Base-by-base conservation (phyloP, 202 grass and related monocot genomes). In the Cymbopogon flexuosus region DNA sequence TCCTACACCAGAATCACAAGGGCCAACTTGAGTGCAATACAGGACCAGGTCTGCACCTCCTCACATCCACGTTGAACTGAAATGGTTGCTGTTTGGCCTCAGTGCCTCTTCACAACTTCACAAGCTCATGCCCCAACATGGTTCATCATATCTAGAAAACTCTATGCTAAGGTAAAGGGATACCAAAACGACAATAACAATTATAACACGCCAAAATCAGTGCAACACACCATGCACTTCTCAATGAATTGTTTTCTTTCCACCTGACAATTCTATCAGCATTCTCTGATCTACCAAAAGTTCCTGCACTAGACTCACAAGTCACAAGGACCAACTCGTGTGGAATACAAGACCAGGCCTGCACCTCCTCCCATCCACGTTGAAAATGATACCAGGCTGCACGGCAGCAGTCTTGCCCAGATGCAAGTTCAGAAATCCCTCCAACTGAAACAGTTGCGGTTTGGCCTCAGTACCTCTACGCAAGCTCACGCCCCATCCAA, bases 241-340 rank as follows among this genome's bases (percentile, higher is more conserved):
- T 13, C 63, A 72, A 72, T 72, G 11, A 43, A 64, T 57, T 23
- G 16, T 23, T 45, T 39, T 27, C 51, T 42, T 47, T 66, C 22
- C 15, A 18, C 27, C 56, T 31, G 46, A 65, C 36, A 51, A 72
- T 60, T 36, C 13, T 54, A 58, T 3, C 19, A 23, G 70, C 71
- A 72, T 31, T 18, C 35, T 64, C 18, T 80, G 42, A 69, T 80
- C 70, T 76, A 57, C 62, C 62, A 57, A 64, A 58, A 60, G 49
- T 23, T 75, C 65, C 63, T 63, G 11, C 27, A 16, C 27, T 15
- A 46, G 47, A 59, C 40, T 34, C 77, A 93, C 76, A 47, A 65
- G 33, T 41, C 77, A 97, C 77, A 97, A 85, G 18, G 73, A 92
- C 94, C 91, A 97, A 74, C 76, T 92, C 39, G 94, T 90, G 49